Conservation (phyloP, 2,329 filamentous ascomycete genomes). For the Dryadomyces quercivorus region DNA sequence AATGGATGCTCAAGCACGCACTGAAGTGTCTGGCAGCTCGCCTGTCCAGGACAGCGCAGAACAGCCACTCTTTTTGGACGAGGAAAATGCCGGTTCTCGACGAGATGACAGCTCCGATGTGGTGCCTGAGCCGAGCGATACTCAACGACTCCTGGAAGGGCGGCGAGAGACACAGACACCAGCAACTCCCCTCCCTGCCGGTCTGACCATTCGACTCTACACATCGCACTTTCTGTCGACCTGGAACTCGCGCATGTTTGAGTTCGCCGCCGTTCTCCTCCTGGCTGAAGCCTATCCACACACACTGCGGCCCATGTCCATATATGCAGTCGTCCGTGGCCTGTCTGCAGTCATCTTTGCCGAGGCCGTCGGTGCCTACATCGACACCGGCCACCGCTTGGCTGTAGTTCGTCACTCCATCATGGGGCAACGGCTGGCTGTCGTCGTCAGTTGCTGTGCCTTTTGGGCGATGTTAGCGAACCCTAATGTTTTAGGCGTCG, state of each 20-base stretch:
- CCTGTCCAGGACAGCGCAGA: too few relatives aligned
- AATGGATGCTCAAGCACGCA: too few relatives aligned
- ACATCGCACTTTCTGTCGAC: constrained; percentile 49
- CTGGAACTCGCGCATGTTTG: constrained; percentile 53
- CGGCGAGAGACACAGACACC: not conserved
- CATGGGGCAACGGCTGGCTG: constrained; percentile 27
- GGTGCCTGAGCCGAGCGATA: too few relatives aligned
- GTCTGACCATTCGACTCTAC: constrained; percentile 29
- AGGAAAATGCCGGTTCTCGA: too few relatives aligned
- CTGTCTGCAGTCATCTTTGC: constrained; percentile 45
- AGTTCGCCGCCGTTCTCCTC: constrained; percentile 49
- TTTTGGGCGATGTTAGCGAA: constrained; percentile 24
- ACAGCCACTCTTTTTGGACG: too few relatives aligned
- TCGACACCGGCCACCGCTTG: constrained; percentile 44
- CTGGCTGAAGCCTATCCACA: constrained; percentile 41
- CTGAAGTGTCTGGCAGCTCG: too few relatives aligned
- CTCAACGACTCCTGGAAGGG: too few relatives aligned
- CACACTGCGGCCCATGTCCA: constrained; percentile 52
- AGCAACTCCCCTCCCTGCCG: not conserved
- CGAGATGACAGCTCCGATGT: too few relatives aligned
- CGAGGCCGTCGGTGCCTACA: constrained; percentile 41
- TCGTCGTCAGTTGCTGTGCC: constrained; percentile 33
- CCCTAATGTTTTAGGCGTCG: not conserved
- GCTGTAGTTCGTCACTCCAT: constrained; percentile 38
- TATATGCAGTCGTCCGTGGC: constrained; percentile 55